Base-by-base conservation (phyloP, 2,329 filamentous ascomycete genomes). In the Alternaria brassicicola region DNA sequence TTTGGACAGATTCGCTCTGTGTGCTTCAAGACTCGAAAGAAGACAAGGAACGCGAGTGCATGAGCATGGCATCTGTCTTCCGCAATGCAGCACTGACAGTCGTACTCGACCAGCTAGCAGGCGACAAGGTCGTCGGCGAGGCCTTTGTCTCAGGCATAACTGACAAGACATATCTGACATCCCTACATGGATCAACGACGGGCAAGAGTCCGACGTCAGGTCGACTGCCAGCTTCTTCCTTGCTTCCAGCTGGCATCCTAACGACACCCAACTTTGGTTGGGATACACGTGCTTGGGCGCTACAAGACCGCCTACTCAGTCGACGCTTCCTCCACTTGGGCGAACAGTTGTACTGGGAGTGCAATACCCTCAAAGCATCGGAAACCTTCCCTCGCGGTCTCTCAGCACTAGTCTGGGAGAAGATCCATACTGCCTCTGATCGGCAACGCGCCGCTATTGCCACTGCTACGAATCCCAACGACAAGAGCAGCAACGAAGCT, bases 281-380 rank as follows among this genome's bases (percentile, higher is more conserved):
- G 73, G 69, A 76, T 66, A 77, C 74, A 55, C 65, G 75, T 17
- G 69, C 71, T 15, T 78, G 76, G 75, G 64, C 61, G 8, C 66
- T 76, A 2, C 75, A 77, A 62, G 75, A 77, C 48, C 70, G 74
- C 9, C 67, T 77, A 0, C 75, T 78, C 15, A 74, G 73, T 23
- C 69, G 64, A 13, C 68, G 75, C 13, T 65, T 75, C 55, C 64
- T 78, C 15, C 70, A 75, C 30, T 58, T 76, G 10, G 68, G 72
- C 33, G 66, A 69, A 52, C 75, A 78, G 48, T 62, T 76, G 59
- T 75, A 77, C 62, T 78, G 76, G 76, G 73, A 77, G 43, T 78
- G 76, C 55, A 73, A 73, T 59, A 60, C 65, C 8, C 72, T 76
- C 53, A 77, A 76, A 55, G 75, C 75, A 6, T 74, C 70, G 4